A percentile compares a stretch with the other conserved stretches of the same genome.
These are phyloP conservation scores for Cladorrhinum sp. DNA, from an alignment of 2,329 filamentous ascomycete genomes.

Conservation along the genomic window DNA sequence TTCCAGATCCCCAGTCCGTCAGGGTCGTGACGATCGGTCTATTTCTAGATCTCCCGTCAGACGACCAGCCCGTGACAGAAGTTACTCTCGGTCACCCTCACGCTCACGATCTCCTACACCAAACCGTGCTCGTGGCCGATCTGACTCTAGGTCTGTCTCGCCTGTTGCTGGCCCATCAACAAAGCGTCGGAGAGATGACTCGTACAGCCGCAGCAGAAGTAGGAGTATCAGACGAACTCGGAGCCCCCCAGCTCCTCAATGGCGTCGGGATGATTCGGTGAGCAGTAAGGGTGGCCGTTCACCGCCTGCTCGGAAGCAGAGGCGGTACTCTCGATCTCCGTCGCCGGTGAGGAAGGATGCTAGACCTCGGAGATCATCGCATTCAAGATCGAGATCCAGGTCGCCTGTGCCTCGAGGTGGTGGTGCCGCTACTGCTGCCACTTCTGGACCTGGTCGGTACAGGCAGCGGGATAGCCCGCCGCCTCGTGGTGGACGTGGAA, in stretches of 20 bases:
- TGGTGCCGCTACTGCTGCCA: too few species aligned
- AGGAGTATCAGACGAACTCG: conserved; percentile 8
- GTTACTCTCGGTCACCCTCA: conserved; percentile 24
- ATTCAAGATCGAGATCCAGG: not conserved
- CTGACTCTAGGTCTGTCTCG: conserved; percentile 21
- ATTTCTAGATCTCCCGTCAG: conserved; percentile 12
- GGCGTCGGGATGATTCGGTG: conserved; percentile 9
- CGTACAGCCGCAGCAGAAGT: conserved; percentile 21
- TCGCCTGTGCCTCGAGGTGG: not conserved
- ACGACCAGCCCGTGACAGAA: conserved; percentile 10
- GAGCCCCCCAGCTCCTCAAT: conserved; percentile 6
- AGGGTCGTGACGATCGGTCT: conserved; percentile 11
- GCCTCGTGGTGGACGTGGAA: not conserved
- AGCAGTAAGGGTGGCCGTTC: not conserved
- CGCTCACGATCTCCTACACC: conserved; percentile 18
- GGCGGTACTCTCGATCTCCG: conserved; percentile 10
- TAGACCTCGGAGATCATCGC: not conserved
- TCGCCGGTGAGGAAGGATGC: not conserved
- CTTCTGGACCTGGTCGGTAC: not conserved
- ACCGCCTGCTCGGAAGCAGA: conserved; percentile 16
- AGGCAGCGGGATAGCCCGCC: not conserved
- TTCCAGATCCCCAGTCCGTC: conserved; percentile 18
- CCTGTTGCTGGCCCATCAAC: conserved; percentile 1
- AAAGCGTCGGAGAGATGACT: conserved; percentile 19
- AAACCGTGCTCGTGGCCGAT: conserved; percentile 15